Evolutionary conservation across 2,329 filamentous ascomycete genomes (phyloP), one percentile per base, ranked within the genome.

Genomic region (Paraphaeosphaeria minitans): DNA sequence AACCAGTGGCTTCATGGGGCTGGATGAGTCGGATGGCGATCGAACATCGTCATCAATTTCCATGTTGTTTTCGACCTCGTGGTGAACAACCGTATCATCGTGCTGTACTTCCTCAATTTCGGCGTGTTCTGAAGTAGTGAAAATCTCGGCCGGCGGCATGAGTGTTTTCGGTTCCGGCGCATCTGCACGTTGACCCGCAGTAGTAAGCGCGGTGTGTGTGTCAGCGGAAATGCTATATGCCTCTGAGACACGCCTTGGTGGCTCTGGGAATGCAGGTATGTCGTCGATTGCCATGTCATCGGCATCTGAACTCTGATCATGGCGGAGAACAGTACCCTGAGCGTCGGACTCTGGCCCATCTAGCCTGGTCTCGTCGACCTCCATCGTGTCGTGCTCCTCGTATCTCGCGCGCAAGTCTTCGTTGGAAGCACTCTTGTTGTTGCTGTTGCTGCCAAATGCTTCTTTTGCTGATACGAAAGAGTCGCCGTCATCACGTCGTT

Each of bases 1-100:
- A 65, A 96, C 85, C 31, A 91, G 82, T 1, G 90, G 89, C 65
- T 91, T 85, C 50, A 90, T 87, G 0, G 91, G 91, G 66, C 89
- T 93, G 0, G 90, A 92, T 0, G 81, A 83, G 49, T 91, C 89
- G 2, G 89, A 91, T 16, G 85, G 84, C 3, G 88, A 89, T 60
- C 82, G 80, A 22, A 78, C 78, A 60, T 85, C 85, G 56, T 85
- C 85, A 41, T 85, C 83, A 48, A 74, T 66, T 16, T 78, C 77
- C 66, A 79, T 77, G 14, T 78, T 72, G 27, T 78, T 75, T 22
- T 77, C 74, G 9, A 72, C 61, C 3, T 70, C 66, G 22, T 75
- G 65, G 53, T 73, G 70, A 27, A 69, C 63, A 21, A 74, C 61
- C 3, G 68, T 73, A 33, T 73, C 73, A 47, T 75, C 67, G 22